Conservation (phyloP, 2,329 filamentous ascomycete genomes). For the Beauveria pseudobassiana region DNA sequence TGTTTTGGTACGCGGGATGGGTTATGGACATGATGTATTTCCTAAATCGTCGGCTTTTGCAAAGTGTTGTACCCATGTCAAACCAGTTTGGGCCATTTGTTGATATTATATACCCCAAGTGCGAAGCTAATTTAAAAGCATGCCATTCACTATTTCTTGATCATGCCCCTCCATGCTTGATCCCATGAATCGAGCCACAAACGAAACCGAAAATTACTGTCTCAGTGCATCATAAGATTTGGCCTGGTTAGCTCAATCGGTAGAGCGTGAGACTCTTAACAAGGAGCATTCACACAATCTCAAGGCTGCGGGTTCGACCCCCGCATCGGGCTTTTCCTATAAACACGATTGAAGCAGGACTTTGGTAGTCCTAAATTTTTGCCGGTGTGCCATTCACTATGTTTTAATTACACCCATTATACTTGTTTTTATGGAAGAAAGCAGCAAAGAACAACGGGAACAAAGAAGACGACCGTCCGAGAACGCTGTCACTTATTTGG, state of each 20-base stretch:
- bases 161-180: background rate
- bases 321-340: constrained; percentile 33
- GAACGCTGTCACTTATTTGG: background rate
- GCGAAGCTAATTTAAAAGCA: background rate
- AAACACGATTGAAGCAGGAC: too few species aligned
- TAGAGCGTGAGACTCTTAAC: constrained; percentile 65
- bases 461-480: background rate
- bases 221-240: background rate
- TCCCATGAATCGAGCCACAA: too few species aligned
- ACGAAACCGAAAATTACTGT: too few species aligned
- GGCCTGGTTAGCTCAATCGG: constrained; percentile 59
- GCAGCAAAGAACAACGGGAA: too few species aligned
- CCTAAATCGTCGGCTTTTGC: background rate
- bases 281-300: constrained; percentile 26
- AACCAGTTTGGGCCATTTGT: background rate
- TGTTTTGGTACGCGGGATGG: background rate
- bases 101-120: constrained; percentile 5
- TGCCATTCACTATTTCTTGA: background rate
- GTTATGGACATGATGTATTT: background rate
- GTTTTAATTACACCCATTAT: too few species aligned
- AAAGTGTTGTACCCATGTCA: background rate
- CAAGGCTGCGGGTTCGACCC: constrained; percentile 49
- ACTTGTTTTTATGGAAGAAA: too few species aligned
- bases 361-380: too few species aligned
- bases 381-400: too few species aligned